These are phyloP conservation scores for Simmondsia chinensis DNA, from an alignment of 148 eudicot species.

Conservation along the genomic window DNA sequence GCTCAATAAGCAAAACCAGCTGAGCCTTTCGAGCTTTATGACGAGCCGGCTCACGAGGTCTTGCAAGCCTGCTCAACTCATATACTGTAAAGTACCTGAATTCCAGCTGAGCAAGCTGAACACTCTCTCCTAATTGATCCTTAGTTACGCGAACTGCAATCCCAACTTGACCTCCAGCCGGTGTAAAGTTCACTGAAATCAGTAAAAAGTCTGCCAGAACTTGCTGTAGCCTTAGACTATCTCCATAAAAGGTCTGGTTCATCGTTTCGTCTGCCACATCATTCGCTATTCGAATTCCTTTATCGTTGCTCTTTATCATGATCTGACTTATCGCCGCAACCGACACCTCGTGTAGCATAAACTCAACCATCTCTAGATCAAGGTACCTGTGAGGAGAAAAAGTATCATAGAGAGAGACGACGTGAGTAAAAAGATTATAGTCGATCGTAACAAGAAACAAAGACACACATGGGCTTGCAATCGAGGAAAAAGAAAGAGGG, in stretches of 20 bases:
- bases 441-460: too few species aligned
- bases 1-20: too few species aligned
- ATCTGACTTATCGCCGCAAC: slow-evolving; percentile 80
- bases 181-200: slow-evolving; percentile 58
- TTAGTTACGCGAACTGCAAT: slow-evolving; percentile 42
- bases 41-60: too few species aligned
- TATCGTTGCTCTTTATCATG: slow-evolving; percentile 59
- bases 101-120: slow-evolving; percentile 72
- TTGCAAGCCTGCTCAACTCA: too few species aligned
- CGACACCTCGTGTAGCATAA: slow-evolving; percentile 55
- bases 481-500: too few species aligned
- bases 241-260: slow-evolving; percentile 67
- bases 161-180: slow-evolving; percentile 58
- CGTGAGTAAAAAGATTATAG: too few species aligned
- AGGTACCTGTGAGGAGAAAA: slow-evolving; percentile 43
- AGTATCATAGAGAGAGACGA: background rate
- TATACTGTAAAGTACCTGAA: slow-evolving; percentile 95
- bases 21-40: too few species aligned
- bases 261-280: slow-evolving; percentile 26
- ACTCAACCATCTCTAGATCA: slow-evolving; percentile 87
- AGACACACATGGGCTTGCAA: too few species aligned
- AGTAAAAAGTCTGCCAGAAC: slow-evolving; percentile 72
- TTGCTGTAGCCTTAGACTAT: slow-evolving; percentile 82
- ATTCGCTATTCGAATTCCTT: slow-evolving; percentile 54
- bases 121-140: slow-evolving; percentile 54